Base-by-base conservation (phyloP, 2,329 filamentous ascomycete genomes). In the Fusarium papillatum region DNA sequence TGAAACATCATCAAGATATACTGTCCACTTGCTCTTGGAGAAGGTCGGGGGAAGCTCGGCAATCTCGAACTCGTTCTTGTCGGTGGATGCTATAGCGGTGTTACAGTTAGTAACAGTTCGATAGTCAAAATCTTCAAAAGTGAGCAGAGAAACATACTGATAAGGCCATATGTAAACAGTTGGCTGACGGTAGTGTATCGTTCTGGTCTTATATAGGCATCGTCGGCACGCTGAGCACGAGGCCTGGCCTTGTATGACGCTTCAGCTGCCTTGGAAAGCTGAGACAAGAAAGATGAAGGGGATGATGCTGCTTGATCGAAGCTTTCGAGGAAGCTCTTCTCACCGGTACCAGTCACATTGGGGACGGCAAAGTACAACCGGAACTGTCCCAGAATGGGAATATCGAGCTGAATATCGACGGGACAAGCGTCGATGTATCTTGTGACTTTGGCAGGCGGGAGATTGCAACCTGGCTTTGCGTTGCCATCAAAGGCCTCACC, bases 391-490 rank as follows among this genome's bases (percentile, higher is more conserved):
- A 95, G 85, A 81, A 94, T 89, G 2, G 94, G 94, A 41, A 95
- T 93, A 77, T 95, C 93, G 6, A 95, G 90, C 80, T 95, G 93
- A 24, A 95, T 85, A 75, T 95, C 92, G 39, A 95, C 90, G 0
- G 93, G 93, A 75, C 95, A 95, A 2, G 93, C 91, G 81, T 95
- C 94, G 64, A 95, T 89, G 80, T 92, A 95, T 17, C 94, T 88
- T 0, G 92, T 93, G 13, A 92, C 93, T 81, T 90, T 93, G 29
- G 91, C 91, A 2, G 93, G 93, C 4, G 91, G 89, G 34, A 94
- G 85, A 26, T 89, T 84, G 53, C 87, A 89, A 13, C 89, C 89
- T 2, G 88, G 88, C 69, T 85, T 86, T 31, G 87, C 87, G 19
- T 86, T 84, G 26, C 88, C 87, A 72, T 84, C 82, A 17, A 82